Conservation (phyloP, 179 eudicot genomes). For the Spergularia azorica region DNA sequence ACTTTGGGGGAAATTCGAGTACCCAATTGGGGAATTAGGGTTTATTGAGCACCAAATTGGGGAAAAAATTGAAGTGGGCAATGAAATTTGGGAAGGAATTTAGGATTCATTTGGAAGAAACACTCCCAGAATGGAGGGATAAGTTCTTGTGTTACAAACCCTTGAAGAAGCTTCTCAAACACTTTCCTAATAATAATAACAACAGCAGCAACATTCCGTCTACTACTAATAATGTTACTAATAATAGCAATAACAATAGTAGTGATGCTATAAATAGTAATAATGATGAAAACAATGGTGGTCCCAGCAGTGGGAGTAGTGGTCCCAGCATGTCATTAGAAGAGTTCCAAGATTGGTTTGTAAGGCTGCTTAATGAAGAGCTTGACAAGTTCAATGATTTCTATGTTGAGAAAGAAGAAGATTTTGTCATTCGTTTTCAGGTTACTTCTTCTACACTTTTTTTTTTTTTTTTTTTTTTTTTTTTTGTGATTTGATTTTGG, state of each 20-base stretch:
- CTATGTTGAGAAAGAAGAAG: constrained; percentile 90
- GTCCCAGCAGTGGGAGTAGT: neutral
- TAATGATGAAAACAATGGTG: constrained; percentile 1
- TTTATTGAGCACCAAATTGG: neutral
- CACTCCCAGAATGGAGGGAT: constrained; percentile 92
- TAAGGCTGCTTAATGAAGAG: constrained; percentile 65
- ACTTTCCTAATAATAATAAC: constrained; percentile 31
- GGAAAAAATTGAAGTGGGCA: constrained; percentile 9
- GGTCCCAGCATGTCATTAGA: constrained; percentile 34
- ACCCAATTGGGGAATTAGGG: too few relatives aligned
- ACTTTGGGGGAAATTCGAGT: too few relatives aligned
- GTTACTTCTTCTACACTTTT: constrained; percentile 28
- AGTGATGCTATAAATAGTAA: neutral
- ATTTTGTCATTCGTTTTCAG: constrained; percentile 85
- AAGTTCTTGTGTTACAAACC: constrained; percentile 81
- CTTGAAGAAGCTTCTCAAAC: constrained; percentile 79
- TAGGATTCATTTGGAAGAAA: constrained; percentile 67
- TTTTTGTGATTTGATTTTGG: neutral
- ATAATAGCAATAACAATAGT: neutral
- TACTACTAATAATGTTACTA: neutral
- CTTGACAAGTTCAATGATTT: constrained; percentile 93
- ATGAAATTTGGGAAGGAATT: constrained; percentile 96
- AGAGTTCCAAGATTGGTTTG: constrained; percentile 78
- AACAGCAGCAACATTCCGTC: neutral
- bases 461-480: neutral